Conservation (phyloP, 2,329 filamentous ascomycete genomes). For the Pestalotiopsis sp. region DNA sequence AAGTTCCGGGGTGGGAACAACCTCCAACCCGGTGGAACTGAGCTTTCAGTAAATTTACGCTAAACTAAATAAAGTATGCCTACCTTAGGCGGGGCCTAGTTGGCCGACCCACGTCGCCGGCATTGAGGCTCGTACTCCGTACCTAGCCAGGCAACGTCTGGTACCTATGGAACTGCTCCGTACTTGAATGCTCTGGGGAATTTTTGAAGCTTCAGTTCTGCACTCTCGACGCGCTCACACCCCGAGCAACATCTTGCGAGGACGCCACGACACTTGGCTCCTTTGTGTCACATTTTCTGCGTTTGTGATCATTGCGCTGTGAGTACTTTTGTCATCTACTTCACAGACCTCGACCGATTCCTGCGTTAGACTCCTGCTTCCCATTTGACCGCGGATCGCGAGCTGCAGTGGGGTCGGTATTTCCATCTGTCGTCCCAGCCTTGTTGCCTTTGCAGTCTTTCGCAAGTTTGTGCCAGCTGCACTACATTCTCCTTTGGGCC, state of each 20-base stretch:
- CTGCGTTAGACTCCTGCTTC: neutral
- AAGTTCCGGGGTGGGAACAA: neutral
- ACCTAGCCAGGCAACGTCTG: neutral
- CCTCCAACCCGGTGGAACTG: neutral
- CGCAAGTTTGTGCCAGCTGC: neutral
- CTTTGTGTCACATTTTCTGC: neutral
- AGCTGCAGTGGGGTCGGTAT: neutral
- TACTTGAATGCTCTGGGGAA: constrained; percentile 5
- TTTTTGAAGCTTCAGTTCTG: constrained; percentile 9
- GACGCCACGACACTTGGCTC: neutral
- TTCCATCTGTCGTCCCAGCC: neutral
- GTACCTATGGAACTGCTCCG: neutral
- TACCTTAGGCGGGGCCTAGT: too few species aligned
- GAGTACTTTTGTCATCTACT: neutral
- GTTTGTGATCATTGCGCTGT: neutral
- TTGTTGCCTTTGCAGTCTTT: neutral
- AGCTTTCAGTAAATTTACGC: too few species aligned
- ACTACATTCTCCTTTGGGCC: neutral
- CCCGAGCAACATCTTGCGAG: neutral
- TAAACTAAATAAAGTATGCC: too few species aligned
- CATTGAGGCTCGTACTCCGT: neutral
- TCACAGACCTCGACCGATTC: neutral
- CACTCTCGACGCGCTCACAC: neutral
- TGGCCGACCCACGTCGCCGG: neutral
- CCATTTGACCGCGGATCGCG: neutral